Evolutionary conservation across 805 yeast species (phyloP), one percentile per base, ranked within the genome.

Genomic region (Cyberlindnera amylophila): DNA sequence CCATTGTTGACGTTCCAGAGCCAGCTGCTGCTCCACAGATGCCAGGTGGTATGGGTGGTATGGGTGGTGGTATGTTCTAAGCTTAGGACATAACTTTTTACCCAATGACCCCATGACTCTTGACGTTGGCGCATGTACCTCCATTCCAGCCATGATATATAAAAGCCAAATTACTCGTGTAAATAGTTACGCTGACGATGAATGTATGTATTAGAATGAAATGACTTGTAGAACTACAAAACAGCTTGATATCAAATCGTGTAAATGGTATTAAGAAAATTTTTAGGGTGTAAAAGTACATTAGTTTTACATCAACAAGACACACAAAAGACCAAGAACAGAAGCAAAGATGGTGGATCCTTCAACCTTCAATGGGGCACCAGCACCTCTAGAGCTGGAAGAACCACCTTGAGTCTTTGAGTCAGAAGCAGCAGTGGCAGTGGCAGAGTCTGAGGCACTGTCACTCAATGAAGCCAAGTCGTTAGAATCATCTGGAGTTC

Each of bases 1-100:
- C 97, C 53, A 87, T 91, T 61, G 97, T 90, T 50, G 97, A 91
- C 58, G 96, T 95, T 55, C 97, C 97, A 58, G 93, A 91, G 60
- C 70, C 75, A 43, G 69, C 79, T 41, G 76, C 77, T 51, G 58
- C 61, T 27, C 71, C 70, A 46, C 67, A 74, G 49, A 72, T 75
- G 54, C 75, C 48, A 28, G 76, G 76, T 46, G 77, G 77, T 44
- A 73, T 75, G 69, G 82, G 81, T 44, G 83, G 82, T 52, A 76
- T 77, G 77, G 79, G 79, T 49, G 87, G 87, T 57, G 88, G 87
- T 59, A 56, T 54, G 59, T 56, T 55, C 51, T 54, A 51, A 52
- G 49, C 41, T 11, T 6, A 32, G n/a, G n/a, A 27, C 24, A 21
- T 9, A 21, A 9, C 24, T 21, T 21, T 9, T 21, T n/a, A n/a